A percentile compares a stretch with the other conserved stretches of the same genome.
Evolutionary conservation across 2,329 filamentous ascomycete species (phyloP).

Genomic region (Elsinoe arachidis): DNA sequence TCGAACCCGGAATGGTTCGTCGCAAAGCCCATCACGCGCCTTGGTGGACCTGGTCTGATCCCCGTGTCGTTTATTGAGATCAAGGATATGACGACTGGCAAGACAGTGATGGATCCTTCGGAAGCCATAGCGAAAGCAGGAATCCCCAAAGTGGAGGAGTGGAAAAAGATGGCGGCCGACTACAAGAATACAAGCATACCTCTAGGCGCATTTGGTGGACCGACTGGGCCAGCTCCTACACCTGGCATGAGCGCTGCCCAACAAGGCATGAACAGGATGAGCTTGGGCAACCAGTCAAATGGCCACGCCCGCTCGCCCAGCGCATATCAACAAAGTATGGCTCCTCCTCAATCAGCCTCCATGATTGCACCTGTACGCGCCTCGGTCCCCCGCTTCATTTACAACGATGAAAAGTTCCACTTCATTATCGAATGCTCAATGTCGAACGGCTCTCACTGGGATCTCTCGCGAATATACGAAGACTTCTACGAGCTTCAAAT

Average conservation of each 20-base stretch:
- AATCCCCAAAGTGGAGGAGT: constrained; percentile 91
- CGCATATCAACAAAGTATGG: constrained; percentile 29
- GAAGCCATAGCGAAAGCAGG: constrained; percentile 82
- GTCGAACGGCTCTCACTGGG: constrained; percentile 86
- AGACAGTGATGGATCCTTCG: constrained; percentile 69
- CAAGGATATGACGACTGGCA: constrained; percentile 81
- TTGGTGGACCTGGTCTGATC: constrained; percentile 92
- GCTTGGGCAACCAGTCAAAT: constrained; percentile 49
- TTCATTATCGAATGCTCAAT: constrained; percentile 89
- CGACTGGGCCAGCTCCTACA: not conserved
- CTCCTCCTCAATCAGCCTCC: constrained; percentile 24
- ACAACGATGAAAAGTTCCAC: constrained; percentile 97
- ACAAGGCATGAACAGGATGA: constrained; percentile 66
- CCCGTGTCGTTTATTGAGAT: constrained; percentile 97
- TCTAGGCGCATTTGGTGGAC: constrained; percentile 63
- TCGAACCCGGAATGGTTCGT: constrained; percentile 99
- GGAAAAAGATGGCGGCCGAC: constrained; percentile 98
- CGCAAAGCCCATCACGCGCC: constrained; percentile 91
- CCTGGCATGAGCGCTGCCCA: constrained; percentile 26
- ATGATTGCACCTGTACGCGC: constrained; percentile 68
- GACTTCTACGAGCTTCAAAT: constrained; percentile 99
- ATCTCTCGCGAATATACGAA: constrained; percentile 89
- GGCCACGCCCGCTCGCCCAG: constrained; percentile 24
- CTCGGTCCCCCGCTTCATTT: constrained; percentile 85
- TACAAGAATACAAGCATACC: constrained; percentile 99